phyloP scores from a whole-genome alignment of 2,329 filamentous ascomycete species.

The Aspergillus sp. region DNA sequence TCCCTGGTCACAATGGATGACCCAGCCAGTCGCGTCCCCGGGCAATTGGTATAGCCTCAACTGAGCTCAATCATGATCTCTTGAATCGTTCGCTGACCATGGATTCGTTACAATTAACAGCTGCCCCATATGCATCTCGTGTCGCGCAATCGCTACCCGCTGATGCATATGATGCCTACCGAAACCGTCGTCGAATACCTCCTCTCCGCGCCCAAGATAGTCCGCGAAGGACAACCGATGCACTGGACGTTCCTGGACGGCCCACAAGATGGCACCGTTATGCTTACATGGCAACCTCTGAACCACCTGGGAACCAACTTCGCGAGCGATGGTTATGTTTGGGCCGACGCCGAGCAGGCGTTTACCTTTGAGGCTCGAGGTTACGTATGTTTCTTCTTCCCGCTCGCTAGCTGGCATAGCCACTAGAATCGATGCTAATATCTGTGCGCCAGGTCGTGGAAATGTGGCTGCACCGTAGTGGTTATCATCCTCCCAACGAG shows the following conservation, averaged over 20 bases:
- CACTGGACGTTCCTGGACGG: slow-evolving; percentile 89
- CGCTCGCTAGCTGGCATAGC: background rate
- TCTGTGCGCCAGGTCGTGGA: slow-evolving; percentile 70
- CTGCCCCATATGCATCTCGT: slow-evolving; percentile 87
- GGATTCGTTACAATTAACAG: slow-evolving; percentile 44
- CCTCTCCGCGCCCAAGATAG: slow-evolving; percentile 77
- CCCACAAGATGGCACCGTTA: slow-evolving; percentile 76
- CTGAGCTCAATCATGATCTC: slow-evolving; percentile 9
- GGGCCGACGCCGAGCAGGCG: slow-evolving; percentile 76
- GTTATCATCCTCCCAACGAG: slow-evolving; percentile 73
- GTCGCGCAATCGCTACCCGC: slow-evolving; percentile 78
- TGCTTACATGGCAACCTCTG: slow-evolving; percentile 85
- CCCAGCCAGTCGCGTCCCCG: slow-evolving; percentile 46
- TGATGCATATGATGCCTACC: slow-evolving; percentile 68
- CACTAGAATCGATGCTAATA: slow-evolving; percentile 5
- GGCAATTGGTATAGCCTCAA: slow-evolving; percentile 42
- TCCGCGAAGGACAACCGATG: slow-evolving; percentile 81
- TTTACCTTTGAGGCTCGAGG: slow-evolving; percentile 72
- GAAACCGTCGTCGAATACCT: slow-evolving; percentile 82
- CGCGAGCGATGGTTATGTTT: slow-evolving; percentile 89
- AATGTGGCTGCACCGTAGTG: slow-evolving; percentile 77
- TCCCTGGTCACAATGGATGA: slow-evolving; percentile 43
- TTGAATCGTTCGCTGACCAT: slow-evolving; percentile 12
- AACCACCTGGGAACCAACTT: slow-evolving; percentile 70
- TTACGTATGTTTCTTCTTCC: slow-evolving; percentile 52